Base-by-base conservation (phyloP, 768 basidiomycete genomes). In the Mycena filopes region DNA sequence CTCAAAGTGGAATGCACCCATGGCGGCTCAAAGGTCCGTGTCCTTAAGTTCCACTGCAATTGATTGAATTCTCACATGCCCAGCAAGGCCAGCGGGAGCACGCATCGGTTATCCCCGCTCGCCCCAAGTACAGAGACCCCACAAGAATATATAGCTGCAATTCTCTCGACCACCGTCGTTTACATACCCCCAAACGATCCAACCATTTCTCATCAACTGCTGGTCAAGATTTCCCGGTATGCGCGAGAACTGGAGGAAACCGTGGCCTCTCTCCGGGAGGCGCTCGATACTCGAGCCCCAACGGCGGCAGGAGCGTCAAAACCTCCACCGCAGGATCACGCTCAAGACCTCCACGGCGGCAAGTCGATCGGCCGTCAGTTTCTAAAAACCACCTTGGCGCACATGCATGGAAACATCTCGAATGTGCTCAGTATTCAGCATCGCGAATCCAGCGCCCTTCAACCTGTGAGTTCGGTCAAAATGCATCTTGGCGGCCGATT, bases 1-100 rank as follows among this genome's bases (percentile, higher is more conserved):
- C 81, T 79, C 40, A 77, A 76, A 41, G 75, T 80, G 5, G 79
- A 84, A 51, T 90, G 89, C 70, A 86, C 83, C 4, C 88, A 89
- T 68, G 81, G 83, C 60, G 82, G 83, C 18, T 78, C 81, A 25
- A 87, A 86, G 79, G 87, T 87, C 68, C 9, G 54, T 31, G 2
- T 18, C 8, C 18, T 15, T 4, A 12, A 10, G 36, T 41, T 41
- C n/a, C 2, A 36, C 31, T 15, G 36, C 36, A 36, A 36, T n/a
- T 36, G 36, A 15, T 36, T 15, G 36, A 36, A 36, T 36, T 36
- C 9, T 10, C 36, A 11, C 15, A 36, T 15, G 15, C 36, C 36
- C 10, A 15, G 36, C 10, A 36, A 36, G 36, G 36, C 11, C 36
- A 15, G 36, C 36, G 36, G 36, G 36, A 36, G 2, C 36, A 36